Evolutionary conservation across 1,284 basidiomycete genomes (phyloP).

Genomic region (Rhodofomes roseus): DNA sequence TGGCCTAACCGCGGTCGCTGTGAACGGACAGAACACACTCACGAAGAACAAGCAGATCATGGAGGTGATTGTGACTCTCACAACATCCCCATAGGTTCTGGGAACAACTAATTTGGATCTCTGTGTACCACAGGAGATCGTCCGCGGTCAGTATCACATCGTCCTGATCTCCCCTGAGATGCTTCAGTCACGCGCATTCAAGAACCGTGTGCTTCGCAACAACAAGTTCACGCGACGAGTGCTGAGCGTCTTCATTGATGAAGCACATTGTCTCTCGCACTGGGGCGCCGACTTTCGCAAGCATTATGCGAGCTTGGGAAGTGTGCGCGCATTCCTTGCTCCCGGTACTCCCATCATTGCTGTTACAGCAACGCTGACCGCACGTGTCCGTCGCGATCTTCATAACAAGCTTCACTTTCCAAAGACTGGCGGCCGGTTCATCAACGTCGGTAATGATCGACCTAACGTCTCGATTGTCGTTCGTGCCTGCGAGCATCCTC

Average conservation of each 20-base stretch:
- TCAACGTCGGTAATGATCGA: constrained; percentile 34
- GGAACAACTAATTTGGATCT: too few relatives aligned
- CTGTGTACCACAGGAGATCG: constrained; percentile 25
- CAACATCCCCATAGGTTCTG: too few relatives aligned
- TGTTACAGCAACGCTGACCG: constrained; percentile 36
- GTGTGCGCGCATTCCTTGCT: constrained; percentile 32
- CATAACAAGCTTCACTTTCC: constrained; percentile 17
- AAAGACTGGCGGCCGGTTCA: neutral
- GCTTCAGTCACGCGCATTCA: constrained; percentile 28
- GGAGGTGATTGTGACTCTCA: constrained; percentile 22
- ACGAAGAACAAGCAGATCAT: too few relatives aligned
- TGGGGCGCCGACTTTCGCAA: constrained; percentile 40
- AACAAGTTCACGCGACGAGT: constrained; percentile 20
- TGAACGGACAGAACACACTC: constrained; percentile 27
- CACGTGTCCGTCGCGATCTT: constrained; percentile 29
- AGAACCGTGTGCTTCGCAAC: constrained; percentile 30
- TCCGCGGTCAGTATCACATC: constrained; percentile 23
- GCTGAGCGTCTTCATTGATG: constrained; percentile 34
- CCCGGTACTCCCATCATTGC: constrained; percentile 31
- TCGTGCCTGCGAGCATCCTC: constrained; percentile 33
- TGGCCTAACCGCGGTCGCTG: constrained; percentile 26
- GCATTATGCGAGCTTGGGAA: constrained; percentile 33
- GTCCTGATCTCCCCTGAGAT: neutral
- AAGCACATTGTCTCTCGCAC: constrained; percentile 37
- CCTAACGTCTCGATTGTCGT: constrained; percentile 36